Conservation (phyloP, 108 stramenopile genomes). For the Nannochloropsis gaditana region DNA sequence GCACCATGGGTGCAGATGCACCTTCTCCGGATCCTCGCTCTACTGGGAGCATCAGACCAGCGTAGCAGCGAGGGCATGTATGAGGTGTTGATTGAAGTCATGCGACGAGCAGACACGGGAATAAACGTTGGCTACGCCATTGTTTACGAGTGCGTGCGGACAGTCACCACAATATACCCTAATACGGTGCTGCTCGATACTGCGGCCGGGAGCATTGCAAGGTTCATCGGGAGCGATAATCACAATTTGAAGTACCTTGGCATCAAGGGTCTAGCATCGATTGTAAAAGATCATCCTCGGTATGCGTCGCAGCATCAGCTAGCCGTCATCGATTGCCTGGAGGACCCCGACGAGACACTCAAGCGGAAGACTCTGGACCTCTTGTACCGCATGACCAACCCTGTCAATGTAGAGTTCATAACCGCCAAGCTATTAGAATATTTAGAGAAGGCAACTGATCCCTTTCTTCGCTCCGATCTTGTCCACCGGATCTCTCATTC, state of each 20-base stretch:
- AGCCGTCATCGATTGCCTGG: constrained; percentile 97
- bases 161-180: constrained; percentile 94
- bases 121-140: constrained; percentile 98
- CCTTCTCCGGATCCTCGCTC: constrained; percentile 79
- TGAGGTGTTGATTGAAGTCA: constrained; percentile 84
- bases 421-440: constrained; percentile 82
- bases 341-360: constrained; percentile 95
- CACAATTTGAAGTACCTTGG: constrained; percentile 97
- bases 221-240: constrained; percentile 74
- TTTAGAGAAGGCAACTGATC: constrained; percentile 71
- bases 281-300: constrained; percentile 89
- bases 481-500: constrained; percentile 84
- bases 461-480: constrained; percentile 65
- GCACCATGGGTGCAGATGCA: constrained; percentile 99
- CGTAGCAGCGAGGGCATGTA: constrained; percentile 75
- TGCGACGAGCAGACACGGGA: constrained; percentile 93
- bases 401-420: constrained; percentile 96
- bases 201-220: constrained; percentile 80
- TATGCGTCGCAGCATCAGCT: constrained; percentile 95
- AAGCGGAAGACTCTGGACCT: constrained; percentile 94
- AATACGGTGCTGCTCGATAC: constrained; percentile 87
- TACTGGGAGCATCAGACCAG: constrained; percentile 66
- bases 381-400: constrained; percentile 94
- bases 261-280: constrained; percentile 87
- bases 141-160: constrained; percentile 88